Conservation (phyloP, 1,139 yeast species). For the Meyerozyma elateridarum region DNA sequence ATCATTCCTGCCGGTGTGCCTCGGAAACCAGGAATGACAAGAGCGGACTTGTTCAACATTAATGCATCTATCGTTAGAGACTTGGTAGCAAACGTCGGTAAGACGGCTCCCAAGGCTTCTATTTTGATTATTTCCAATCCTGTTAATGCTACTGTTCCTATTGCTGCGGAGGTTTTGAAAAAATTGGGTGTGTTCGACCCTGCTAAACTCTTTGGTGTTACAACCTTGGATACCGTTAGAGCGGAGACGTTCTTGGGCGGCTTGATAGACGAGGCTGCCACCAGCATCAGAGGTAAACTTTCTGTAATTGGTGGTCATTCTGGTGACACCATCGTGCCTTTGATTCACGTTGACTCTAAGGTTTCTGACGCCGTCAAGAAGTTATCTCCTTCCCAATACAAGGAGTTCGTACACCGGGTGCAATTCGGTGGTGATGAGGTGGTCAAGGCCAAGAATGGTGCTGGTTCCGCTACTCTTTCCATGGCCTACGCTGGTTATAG, state of each 20-base stretch:
- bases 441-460: conserved; percentile 71
- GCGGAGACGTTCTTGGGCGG: conserved; percentile 61
- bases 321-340: conserved; percentile 61
- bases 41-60: conserved; percentile 71
- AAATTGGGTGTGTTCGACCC: conserved; percentile 60
- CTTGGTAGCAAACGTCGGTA: conserved; percentile 55
- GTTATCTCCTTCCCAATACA: conserved; percentile 30
- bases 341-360: conserved; percentile 24
- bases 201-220: conserved; percentile 63
- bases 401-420: conserved; percentile 52
- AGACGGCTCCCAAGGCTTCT: conserved; percentile 56
- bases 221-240: conserved; percentile 66
- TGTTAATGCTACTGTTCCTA: conserved; percentile 71
- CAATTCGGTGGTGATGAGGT: conserved; percentile 81
- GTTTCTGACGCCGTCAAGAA: conserved; percentile 26
- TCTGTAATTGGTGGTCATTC: conserved; percentile 75
- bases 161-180: conserved; percentile 67
- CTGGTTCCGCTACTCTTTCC: conserved; percentile 72
- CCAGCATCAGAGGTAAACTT: conserved; percentile 42
- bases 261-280: conserved; percentile 31
- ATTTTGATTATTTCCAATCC: conserved; percentile 70
- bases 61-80: conserved; percentile 66
- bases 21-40: conserved; percentile 75
- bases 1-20: conserved; percentile 83
- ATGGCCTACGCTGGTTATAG: conserved; percentile 77